Conservation (phyloP, 139 green algal genomes). For the Mesotaenium endlicherianum region DNA sequence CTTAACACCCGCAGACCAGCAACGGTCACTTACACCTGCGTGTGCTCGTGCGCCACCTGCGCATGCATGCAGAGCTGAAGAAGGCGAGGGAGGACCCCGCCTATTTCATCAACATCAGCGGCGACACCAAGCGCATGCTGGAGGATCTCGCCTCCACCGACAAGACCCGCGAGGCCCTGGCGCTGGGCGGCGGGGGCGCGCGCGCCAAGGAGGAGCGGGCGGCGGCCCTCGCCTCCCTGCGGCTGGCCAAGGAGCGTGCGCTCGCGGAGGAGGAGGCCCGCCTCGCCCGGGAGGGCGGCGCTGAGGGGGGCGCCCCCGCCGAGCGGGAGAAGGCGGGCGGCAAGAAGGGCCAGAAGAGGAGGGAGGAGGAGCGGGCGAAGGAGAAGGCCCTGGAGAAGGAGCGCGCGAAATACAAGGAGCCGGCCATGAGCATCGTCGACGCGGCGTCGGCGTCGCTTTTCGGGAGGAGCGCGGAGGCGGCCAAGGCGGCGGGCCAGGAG, state of each 20-base stretch:
- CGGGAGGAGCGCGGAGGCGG: slow-evolving; percentile 24
- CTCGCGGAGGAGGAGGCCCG: neutral
- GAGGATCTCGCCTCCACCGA: slow-evolving; percentile 1
- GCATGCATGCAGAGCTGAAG: slow-evolving; percentile 31
- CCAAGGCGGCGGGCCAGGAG: neutral
- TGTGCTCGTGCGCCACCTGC: no score
- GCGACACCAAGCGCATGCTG: slow-evolving; percentile 34
- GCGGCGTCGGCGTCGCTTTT: slow-evolving; percentile 21
- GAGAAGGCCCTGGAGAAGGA: slow-evolving; percentile 9
- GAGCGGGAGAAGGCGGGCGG: no score
- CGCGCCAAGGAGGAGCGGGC: slow-evolving; percentile 61
- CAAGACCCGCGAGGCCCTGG: slow-evolving; percentile 29
- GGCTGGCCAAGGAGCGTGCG: slow-evolving; percentile 9
- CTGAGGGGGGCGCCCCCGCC: no score
- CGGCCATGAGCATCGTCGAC: slow-evolving; percentile 40
- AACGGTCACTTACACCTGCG: no score
- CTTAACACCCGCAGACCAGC: no score
- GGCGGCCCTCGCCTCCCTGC: slow-evolving; percentile 58
- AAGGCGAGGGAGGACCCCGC: slow-evolving; percentile 8
- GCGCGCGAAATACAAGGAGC: slow-evolving; percentile 7
- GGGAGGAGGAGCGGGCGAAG: slow-evolving; percentile 16
- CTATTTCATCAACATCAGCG: slow-evolving; percentile 34
- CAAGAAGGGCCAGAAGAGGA: neutral
- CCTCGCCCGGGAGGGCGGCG: no score
- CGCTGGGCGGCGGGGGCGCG: slow-evolving; percentile 62